Evolutionary conservation across 768 basidiomycete genomes (phyloP).

Genomic region (Phanerodontia chrysosporium): DNA sequence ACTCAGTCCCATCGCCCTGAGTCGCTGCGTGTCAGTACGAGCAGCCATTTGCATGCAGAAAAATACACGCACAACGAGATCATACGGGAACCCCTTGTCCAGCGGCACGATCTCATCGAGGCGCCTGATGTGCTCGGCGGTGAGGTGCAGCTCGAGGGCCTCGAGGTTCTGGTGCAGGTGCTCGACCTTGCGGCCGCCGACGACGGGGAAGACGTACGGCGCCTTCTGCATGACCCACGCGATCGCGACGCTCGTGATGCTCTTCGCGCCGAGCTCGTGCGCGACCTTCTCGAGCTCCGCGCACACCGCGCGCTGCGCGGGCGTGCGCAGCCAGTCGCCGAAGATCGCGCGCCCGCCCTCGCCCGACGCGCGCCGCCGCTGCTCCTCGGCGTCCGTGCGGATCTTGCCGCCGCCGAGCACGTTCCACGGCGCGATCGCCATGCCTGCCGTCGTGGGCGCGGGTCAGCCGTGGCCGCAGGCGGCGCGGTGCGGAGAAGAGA

Average conservation of each 20-base stretch:
- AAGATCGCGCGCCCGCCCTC: slow-evolving; percentile 25
- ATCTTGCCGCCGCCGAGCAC: slow-evolving; percentile 35
- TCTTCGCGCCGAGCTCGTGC: slow-evolving; percentile 35
- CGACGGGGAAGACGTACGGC: slow-evolving; percentile 44
- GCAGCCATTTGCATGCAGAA: neutral
- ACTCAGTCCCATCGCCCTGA: slow-evolving; percentile 29
- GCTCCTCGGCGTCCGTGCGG: slow-evolving; percentile 32
- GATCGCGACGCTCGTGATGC: slow-evolving; percentile 31
- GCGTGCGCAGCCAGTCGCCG: slow-evolving; percentile 39
- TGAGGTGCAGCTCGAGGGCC: slow-evolving; percentile 41
- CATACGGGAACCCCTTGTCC: slow-evolving; percentile 40
- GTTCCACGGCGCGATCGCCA: slow-evolving; percentile 38
- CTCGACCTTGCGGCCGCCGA: slow-evolving; percentile 46
- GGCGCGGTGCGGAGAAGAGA: neutral
- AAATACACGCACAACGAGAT: slow-evolving; percentile 24
- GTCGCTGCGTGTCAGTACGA: neutral
- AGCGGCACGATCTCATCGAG: slow-evolving; percentile 39
- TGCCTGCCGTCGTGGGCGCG: slow-evolving; percentile 20
- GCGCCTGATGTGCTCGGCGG: slow-evolving; percentile 37
- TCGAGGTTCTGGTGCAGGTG: slow-evolving; percentile 44
- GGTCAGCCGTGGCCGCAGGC: neutral
- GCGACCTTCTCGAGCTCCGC: slow-evolving; percentile 45
- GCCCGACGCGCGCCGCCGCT: slow-evolving; percentile 17
- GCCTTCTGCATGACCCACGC: slow-evolving; percentile 49
- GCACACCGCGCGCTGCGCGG: slow-evolving; percentile 34